Evolutionary conservation across 345 rosid genomes (phyloP).

Genomic region (Brassica incana): DNA sequence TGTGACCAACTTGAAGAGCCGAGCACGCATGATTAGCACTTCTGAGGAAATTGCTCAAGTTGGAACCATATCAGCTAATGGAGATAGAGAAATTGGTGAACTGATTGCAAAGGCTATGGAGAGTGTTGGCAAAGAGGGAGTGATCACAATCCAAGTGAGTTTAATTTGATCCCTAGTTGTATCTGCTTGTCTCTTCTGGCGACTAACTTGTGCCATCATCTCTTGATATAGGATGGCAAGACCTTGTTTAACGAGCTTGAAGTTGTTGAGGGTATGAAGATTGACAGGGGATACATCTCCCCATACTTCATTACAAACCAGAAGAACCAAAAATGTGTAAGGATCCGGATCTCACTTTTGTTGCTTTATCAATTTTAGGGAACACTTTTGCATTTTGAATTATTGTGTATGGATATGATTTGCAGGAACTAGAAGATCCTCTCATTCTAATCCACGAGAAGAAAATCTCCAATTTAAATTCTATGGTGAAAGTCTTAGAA

Average conservation of each 20-base stretch:
- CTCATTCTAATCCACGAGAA: conserved; percentile 93
- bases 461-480: conserved; percentile 78
- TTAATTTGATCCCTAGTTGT: not conserved
- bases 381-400: not conserved
- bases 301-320: conserved; percentile 90
- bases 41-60: conserved; percentile 98
- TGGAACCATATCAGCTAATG: conserved; percentile 97
- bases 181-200: not conserved
- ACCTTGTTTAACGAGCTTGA: conserved; percentile 90
- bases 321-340: conserved; percentile 96
- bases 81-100: conserved; percentile 97
- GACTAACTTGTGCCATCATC: conserved; percentile 12
- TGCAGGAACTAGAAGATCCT: conserved; percentile 94
- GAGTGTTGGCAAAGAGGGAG: conserved; percentile 99
- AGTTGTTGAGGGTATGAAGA: conserved; percentile 98
- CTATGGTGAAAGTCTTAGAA: conserved; percentile 89
- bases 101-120: conserved; percentile 99
- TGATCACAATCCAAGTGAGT: conserved; percentile 89
- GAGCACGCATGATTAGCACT: conserved; percentile 95
- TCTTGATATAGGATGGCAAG: conserved; percentile 75
- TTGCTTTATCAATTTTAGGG: not conserved
- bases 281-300: conserved; percentile 95
- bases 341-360: conserved; percentile 20
- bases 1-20: conserved; percentile 83
- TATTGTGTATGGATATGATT: not conserved